Evolutionary conservation across 495 filamentous ascomycete species (phyloP).

Genomic region (Chaetomidium leptoderma): DNA sequence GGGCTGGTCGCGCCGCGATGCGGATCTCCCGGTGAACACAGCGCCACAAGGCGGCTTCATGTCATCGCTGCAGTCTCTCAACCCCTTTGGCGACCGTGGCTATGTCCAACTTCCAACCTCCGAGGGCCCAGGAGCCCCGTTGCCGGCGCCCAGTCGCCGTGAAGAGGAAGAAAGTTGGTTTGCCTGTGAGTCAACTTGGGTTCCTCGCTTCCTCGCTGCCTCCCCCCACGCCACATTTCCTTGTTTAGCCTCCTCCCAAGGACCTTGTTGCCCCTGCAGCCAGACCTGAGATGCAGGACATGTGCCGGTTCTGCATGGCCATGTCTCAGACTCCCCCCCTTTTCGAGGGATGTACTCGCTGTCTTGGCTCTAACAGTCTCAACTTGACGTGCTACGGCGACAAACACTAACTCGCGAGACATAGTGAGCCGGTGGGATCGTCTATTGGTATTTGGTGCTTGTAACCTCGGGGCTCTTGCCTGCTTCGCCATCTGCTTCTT

Average conservation of each 20-base stretch:
- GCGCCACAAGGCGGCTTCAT: conserved; percentile 67
- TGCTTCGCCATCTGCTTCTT: conserved; percentile 92
- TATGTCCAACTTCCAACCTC: conserved; percentile 88
- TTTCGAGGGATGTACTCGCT: no score
- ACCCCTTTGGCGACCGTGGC: conserved; percentile 83
- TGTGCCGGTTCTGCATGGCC: conserved; percentile 37
- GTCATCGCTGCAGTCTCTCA: conserved; percentile 75
- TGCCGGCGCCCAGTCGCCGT: conserved; percentile 77
- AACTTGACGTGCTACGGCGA: conserved; percentile 10
- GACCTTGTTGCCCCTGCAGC: conserved; percentile 25
- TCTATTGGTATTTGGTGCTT: conserved; percentile 82
- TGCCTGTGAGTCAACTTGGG: conserved; percentile 70
- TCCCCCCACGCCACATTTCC: conserved; percentile 18
- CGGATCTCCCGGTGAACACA: conserved; percentile 74
- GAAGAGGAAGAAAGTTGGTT: conserved; percentile 97
- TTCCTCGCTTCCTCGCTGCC: conserved; percentile 11
- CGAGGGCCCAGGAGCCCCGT: conserved; percentile 76
- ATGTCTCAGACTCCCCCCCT: conserved; percentile 30
- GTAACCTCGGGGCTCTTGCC: conserved; percentile 83
- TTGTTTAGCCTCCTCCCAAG: conserved; percentile 19
- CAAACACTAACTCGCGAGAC: conserved; percentile 32
- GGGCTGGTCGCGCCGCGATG: conserved; percentile 87
- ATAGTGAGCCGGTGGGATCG: conserved; percentile 97
- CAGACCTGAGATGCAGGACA: conserved; percentile 29
- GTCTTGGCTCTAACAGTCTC: background rate